Percentiles rank a stretch among this genome's conserved stretches.
Conservation (phyloP, 805 yeast genomes). For the Candida awuae region DNA sequence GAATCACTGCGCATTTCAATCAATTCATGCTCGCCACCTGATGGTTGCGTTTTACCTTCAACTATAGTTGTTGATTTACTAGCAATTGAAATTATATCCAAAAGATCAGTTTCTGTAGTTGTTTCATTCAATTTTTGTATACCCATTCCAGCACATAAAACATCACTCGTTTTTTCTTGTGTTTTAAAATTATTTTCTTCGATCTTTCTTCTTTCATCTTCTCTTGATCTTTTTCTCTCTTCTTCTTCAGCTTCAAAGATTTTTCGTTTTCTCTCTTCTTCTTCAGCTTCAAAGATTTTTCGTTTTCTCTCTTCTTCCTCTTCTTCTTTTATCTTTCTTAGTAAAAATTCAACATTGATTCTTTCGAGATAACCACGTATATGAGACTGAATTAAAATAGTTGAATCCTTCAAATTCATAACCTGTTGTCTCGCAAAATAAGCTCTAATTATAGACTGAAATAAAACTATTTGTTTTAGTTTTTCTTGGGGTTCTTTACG, state of each 20-base stretch:
- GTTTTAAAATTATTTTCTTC: neutral
- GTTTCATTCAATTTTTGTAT: too few relatives aligned
- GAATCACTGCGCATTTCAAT: too few relatives aligned
- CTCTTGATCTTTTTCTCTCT: conserved; percentile 36
- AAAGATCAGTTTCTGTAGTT: neutral
- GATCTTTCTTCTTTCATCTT: conserved; percentile 22
- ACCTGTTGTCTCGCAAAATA: conserved; percentile 36
- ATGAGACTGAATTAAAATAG: conserved; percentile 36
- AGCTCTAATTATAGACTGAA: conserved; percentile 64
- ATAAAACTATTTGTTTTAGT: conserved; percentile 48
- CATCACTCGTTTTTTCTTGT: too few relatives aligned
- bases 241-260: conserved; percentile 19
- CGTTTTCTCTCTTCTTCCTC: conserved; percentile 86
- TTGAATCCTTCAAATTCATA: conserved; percentile 28
- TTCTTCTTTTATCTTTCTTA: conserved; percentile 79
- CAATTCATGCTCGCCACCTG: neutral
- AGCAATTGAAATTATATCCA: neutral
- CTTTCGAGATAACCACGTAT: conserved; percentile 47
- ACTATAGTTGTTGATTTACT: neutral
- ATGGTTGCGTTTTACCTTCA: neutral
- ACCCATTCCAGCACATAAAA: too few relatives aligned
- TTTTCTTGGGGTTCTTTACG: conserved; percentile 48
- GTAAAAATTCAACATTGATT: conserved; percentile 47
- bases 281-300: too few relatives aligned
- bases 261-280: conserved; percentile 46